These are phyloP conservation scores for Geotrichum citri-aurantii DNA, from an alignment of 1,139 yeast genomes.

Conservation along the genomic window DNA sequence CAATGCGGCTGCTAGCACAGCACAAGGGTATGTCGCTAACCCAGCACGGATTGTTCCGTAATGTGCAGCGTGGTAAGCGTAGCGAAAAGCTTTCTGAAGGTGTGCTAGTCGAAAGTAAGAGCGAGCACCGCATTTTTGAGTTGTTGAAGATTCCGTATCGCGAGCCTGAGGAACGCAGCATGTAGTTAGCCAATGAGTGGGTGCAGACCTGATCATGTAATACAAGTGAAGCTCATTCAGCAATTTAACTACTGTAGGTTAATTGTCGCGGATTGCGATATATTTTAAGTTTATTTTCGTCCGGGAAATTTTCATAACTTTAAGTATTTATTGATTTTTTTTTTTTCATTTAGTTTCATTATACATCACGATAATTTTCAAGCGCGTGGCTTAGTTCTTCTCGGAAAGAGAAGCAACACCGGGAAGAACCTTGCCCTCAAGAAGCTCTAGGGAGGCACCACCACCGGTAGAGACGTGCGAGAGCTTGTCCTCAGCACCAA, in stretches of 20 bases:
- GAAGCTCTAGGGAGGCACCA: slow-evolving; percentile 96
- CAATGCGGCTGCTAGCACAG: slow-evolving; percentile 44
- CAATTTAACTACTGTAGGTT: neutral
- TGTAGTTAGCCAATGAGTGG: neutral
- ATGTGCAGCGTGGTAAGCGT: slow-evolving; percentile 1
- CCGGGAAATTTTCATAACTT: neutral
- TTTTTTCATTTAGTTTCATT: neutral
- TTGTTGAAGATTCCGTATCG: slow-evolving; percentile 43
- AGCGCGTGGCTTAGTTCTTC: slow-evolving; percentile 39
- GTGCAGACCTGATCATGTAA: neutral
- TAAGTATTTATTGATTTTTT: too few relatives aligned
- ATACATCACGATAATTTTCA: neutral
- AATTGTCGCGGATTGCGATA: neutral
- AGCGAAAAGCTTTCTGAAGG: slow-evolving; percentile 17
- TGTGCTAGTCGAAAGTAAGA: slow-evolving; percentile 42
- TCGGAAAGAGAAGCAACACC: slow-evolving; percentile 89
- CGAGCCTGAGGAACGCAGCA: slow-evolving; percentile 43
- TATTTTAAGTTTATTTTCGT: neutral
- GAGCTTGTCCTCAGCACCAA: slow-evolving; percentile 87
- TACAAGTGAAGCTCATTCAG: neutral
- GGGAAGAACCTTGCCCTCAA: slow-evolving; percentile 96
- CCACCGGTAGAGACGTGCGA: slow-evolving; percentile 99
- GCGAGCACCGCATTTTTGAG: slow-evolving; percentile 47
- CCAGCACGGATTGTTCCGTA: slow-evolving; percentile 45
- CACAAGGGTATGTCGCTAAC: slow-evolving; percentile 44